phyloP scores from a whole-genome alignment of 768 basidiomycete genomes.

The Hygrophorus russula region DNA sequence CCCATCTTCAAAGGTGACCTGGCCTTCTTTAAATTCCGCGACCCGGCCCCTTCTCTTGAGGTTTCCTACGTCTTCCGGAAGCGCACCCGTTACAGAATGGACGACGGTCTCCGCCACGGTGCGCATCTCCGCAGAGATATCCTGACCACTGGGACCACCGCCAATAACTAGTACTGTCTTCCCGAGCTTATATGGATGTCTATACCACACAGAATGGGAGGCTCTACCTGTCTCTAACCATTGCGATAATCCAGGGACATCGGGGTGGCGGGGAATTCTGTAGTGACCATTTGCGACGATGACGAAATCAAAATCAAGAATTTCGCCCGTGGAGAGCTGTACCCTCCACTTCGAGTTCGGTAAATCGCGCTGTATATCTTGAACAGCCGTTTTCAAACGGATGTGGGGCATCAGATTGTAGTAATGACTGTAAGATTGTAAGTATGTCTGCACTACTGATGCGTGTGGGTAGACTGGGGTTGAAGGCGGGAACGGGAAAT shows the following conservation, averaged over 20 bases:
- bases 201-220: constrained; percentile 60
- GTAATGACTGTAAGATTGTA: constrained; percentile 50
- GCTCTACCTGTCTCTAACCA: constrained; percentile 48
- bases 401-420: constrained; percentile 56
- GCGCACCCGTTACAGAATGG: constrained; percentile 37
- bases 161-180: constrained; percentile 36
- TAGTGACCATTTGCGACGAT: constrained; percentile 74
- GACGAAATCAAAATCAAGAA: constrained; percentile 45
- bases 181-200: constrained; percentile 38
- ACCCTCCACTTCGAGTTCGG: constrained; percentile 34
- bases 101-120: constrained; percentile 33
- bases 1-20: constrained; percentile 50
- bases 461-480: constrained; percentile 64
- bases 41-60: constrained; percentile 32
- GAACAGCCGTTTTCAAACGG: constrained; percentile 48
- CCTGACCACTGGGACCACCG: constrained; percentile 55
- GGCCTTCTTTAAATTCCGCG: constrained; percentile 22
- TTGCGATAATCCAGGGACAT: constrained; percentile 41
- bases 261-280: constrained; percentile 49
- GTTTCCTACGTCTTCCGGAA: constrained; percentile 19
- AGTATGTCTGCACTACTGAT: constrained; percentile 50
- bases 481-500: constrained; percentile 56
- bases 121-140: constrained; percentile 53
- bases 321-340: constrained; percentile 25
- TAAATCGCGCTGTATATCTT: constrained; percentile 27